These are phyloP conservation scores for Geranium brycei DNA, from an alignment of 345 rosid species.

Conservation along the genomic window DNA sequence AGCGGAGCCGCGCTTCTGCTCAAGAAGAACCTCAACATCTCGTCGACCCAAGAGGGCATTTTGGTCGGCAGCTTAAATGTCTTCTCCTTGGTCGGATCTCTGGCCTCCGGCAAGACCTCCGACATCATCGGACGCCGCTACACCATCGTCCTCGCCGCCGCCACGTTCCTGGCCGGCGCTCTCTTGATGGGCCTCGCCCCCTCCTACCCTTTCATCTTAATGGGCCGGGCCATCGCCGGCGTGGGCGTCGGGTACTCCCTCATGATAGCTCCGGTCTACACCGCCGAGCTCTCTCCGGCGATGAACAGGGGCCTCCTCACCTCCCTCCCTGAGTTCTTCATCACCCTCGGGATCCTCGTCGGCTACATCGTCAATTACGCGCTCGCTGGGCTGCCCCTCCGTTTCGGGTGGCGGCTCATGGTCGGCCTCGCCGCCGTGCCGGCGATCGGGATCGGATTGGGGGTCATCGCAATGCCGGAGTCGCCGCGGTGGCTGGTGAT, in stretches of 20 bases:
- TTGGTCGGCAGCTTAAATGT: not conserved
- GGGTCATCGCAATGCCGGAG: not conserved
- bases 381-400: not conserved
- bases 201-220: not conserved
- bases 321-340: not conserved
- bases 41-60: not conserved
- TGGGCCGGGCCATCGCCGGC: constrained; percentile 3
- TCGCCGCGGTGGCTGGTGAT: not conserved
- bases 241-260: constrained; percentile 1
- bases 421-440: not conserved
- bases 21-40: not conserved
- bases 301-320: not conserved
- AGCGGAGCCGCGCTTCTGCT: constrained; percentile 1
- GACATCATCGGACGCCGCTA: not conserved
- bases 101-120: constrained; percentile 2
- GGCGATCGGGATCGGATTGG: not conserved
- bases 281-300: constrained; percentile 1
- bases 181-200: not conserved
- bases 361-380: not conserved
- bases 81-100: not conserved
- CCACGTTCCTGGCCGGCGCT: constrained; percentile 1
- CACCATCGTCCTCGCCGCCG: constrained; percentile 1
- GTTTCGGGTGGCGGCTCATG: not conserved
- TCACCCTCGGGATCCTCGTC: not conserved
- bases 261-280: constrained; percentile 4